A percentile compares a stretch with the other conserved stretches of the same genome.
Evolutionary conservation across 2,329 filamentous ascomycete species (phyloP).

Genomic region (Didymella lethalis): DNA sequence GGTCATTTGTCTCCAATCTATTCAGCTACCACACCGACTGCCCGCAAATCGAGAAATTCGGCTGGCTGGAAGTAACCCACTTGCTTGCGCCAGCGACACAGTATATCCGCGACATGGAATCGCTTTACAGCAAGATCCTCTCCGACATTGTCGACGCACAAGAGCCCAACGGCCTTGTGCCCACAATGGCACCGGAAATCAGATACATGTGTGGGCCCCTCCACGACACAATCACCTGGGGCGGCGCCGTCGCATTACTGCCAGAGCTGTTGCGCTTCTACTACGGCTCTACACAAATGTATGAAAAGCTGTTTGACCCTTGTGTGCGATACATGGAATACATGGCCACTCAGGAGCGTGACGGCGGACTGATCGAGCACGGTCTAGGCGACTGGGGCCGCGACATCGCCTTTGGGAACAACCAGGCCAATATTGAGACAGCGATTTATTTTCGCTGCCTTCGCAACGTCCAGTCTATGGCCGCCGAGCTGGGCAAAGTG

Average conservation of each 20-base stretch:
- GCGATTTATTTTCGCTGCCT: slow-evolving; percentile 56
- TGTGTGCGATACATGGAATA: slow-evolving; percentile 56
- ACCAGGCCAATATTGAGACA: slow-evolving; percentile 57
- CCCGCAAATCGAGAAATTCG: slow-evolving; percentile 54
- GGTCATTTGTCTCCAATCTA: slow-evolving; percentile 52
- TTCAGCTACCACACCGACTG: slow-evolving; percentile 57
- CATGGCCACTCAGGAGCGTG: slow-evolving; percentile 51
- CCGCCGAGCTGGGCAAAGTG: slow-evolving; percentile 25
- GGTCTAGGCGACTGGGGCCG: slow-evolving; percentile 57
- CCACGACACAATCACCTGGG: slow-evolving; percentile 58
- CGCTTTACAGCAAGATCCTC: slow-evolving; percentile 57
- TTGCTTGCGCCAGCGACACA: slow-evolving; percentile 57
- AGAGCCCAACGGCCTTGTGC: slow-evolving; percentile 54
- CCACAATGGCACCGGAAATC: slow-evolving; percentile 60
- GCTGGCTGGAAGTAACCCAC: slow-evolving; percentile 59
- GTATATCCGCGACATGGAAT: slow-evolving; percentile 58
- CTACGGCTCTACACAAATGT: slow-evolving; percentile 52
- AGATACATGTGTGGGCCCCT: slow-evolving; percentile 60
- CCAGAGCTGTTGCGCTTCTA: slow-evolving; percentile 51
- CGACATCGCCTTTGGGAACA: slow-evolving; percentile 55
- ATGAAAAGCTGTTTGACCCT: slow-evolving; percentile 50
- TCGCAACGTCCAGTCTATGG: slow-evolving; percentile 48
- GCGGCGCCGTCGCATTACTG: slow-evolving; percentile 48
- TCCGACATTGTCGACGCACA: slow-evolving; percentile 59
- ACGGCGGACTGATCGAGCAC: slow-evolving; percentile 54